These are phyloP conservation scores for Paraconiothyrium brasiliense DNA, from an alignment of 2,329 filamentous ascomycete species.

Conservation along the genomic window DNA sequence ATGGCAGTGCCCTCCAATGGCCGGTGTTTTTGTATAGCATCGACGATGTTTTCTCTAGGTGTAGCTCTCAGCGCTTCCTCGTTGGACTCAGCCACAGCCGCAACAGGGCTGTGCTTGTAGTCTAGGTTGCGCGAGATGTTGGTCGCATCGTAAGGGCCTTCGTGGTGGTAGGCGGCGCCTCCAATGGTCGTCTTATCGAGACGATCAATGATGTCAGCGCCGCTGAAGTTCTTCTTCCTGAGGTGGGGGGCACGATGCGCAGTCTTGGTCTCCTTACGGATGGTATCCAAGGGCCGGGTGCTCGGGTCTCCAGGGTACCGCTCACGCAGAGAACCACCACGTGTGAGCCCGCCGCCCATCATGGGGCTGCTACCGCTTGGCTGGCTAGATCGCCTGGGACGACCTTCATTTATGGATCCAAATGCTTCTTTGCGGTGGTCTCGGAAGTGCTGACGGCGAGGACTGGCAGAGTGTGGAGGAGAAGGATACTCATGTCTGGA, in stretches of 20 bases:
- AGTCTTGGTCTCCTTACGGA: slow-evolving; percentile 69
- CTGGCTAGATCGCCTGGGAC: slow-evolving; percentile 48
- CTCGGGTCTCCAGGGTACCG: slow-evolving; percentile 72
- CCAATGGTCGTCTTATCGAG: slow-evolving; percentile 74
- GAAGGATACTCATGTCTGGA: slow-evolving; percentile 55
- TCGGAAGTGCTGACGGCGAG: slow-evolving; percentile 54
- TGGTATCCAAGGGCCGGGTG: slow-evolving; percentile 72
- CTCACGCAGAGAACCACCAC: slow-evolving; percentile 64
- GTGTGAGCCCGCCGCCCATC: slow-evolving; percentile 40
- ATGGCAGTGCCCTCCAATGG: slow-evolving; percentile 82
- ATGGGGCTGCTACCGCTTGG: slow-evolving; percentile 38
- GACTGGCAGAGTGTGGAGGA: slow-evolving; percentile 65
- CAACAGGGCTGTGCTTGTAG: slow-evolving; percentile 72
- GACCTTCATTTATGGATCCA: slow-evolving; percentile 38
- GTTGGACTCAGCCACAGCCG: slow-evolving; percentile 78
- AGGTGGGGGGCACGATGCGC: slow-evolving; percentile 75
- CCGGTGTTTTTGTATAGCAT: slow-evolving; percentile 76
- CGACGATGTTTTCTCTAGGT: slow-evolving; percentile 77
- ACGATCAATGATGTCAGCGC: slow-evolving; percentile 80
- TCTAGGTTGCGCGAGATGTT: slow-evolving; percentile 76
- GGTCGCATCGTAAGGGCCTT: slow-evolving; percentile 88
- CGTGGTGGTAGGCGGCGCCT: slow-evolving; percentile 75
- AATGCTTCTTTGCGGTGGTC: slow-evolving; percentile 46
- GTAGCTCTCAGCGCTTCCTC: slow-evolving; percentile 82
- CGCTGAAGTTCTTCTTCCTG: slow-evolving; percentile 70